Conservation (phyloP, 768 basidiomycete species). For the Agaricus subrufescens region DNA sequence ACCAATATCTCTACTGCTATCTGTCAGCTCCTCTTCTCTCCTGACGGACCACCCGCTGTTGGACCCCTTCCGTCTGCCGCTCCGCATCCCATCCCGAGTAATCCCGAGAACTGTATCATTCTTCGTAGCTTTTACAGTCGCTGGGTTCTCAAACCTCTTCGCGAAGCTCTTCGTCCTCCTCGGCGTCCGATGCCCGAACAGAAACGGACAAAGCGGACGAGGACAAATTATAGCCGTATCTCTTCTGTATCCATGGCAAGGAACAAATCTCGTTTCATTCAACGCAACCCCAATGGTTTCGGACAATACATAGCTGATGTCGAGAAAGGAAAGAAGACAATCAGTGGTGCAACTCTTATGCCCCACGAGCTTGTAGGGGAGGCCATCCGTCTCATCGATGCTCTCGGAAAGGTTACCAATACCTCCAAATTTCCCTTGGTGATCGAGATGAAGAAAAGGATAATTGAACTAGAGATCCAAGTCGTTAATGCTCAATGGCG, state of each 20-base stretch:
- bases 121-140: slow-evolving; percentile 57
- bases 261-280: slow-evolving; percentile 49
- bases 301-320: slow-evolving; percentile 52
- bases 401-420: not conserved
- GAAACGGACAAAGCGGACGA: slow-evolving; percentile 40
- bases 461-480: slow-evolving; percentile 30
- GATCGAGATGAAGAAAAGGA: slow-evolving; percentile 20
- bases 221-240: slow-evolving; percentile 56
- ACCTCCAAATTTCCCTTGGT: slow-evolving; percentile 18
- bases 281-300: slow-evolving; percentile 58
- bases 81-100: slow-evolving; percentile 12
- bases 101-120: slow-evolving; percentile 27
- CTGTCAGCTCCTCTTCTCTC: slow-evolving; percentile 42
- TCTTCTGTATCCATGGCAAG: slow-evolving; percentile 58
- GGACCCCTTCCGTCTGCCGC: slow-evolving; percentile 6
- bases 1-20: slow-evolving; percentile 67
- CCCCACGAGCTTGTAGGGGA: slow-evolving; percentile 57
- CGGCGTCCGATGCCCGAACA: slow-evolving; percentile 57
- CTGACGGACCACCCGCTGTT: slow-evolving; percentile 28
- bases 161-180: slow-evolving; percentile 38
- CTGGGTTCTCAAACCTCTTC: slow-evolving; percentile 55
- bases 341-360: slow-evolving; percentile 64
- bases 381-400: slow-evolving; percentile 15
- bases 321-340: slow-evolving; percentile 46
- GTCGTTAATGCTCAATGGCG: slow-evolving; percentile 68